phyloP scores from a whole-genome alignment of 2,329 filamentous ascomycete genomes.

The Monilinia fructigena region DNA sequence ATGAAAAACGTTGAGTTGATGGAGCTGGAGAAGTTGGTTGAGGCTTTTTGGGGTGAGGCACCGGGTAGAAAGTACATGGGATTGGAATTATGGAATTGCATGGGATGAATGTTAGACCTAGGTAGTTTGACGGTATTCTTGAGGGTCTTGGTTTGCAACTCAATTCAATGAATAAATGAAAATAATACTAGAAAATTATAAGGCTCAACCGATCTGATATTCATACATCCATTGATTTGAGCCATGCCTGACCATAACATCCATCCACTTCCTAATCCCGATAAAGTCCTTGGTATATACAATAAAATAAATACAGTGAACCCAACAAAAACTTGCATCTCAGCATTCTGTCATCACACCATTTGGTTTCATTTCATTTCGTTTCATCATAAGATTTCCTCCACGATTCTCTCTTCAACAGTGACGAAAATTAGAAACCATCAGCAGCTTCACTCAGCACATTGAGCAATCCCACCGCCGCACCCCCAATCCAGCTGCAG shows the following conservation, averaged over 20 bases:
- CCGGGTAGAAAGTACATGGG: no score
- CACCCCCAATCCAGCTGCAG: slow-evolving; percentile 60
- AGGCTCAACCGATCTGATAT: not conserved
- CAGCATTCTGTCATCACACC: not conserved
- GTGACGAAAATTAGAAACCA: slow-evolving; percentile 24
- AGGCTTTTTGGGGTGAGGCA: no score
- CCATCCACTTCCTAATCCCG: not conserved
- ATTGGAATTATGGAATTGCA: no score
- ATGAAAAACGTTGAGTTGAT: no score
- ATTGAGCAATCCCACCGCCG: slow-evolving; percentile 57
- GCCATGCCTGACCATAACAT: not conserved
- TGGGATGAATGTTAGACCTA: no score
- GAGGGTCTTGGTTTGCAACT: no score
- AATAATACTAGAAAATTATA: not conserved
- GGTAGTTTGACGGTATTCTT: no score
- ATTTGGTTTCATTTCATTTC: not conserved
- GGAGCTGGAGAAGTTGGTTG: no score
- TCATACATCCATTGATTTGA: not conserved
- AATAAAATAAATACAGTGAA: not conserved
- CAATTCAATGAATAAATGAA: no score
- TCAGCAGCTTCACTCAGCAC: slow-evolving; percentile 57
- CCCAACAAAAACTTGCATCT: not conserved
- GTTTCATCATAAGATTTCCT: not conserved
- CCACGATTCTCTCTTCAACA: no score
- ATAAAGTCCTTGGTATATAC: not conserved